Evolutionary conservation across 2,329 filamentous ascomycete genomes (phyloP).

Genomic region (Penicillium sp.): DNA sequence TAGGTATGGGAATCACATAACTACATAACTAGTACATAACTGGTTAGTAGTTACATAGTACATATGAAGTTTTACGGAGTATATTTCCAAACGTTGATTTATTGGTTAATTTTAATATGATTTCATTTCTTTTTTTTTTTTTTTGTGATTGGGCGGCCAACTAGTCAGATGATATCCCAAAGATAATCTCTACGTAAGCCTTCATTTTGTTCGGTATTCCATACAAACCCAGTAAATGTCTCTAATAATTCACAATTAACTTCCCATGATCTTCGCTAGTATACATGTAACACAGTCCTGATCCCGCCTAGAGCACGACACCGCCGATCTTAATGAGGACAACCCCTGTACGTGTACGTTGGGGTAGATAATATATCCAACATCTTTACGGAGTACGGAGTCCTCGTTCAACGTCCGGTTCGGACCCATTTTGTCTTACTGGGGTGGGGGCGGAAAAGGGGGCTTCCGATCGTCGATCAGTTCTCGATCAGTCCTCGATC

Average conservation of each 20-base stretch:
- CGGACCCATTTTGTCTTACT: neutral
- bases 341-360: neutral
- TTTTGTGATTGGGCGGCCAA: neutral
- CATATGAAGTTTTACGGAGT: neutral
- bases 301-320: neutral
- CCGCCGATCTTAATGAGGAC: constrained; percentile 3
- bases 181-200: neutral
- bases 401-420: neutral
- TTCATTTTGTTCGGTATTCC: neutral
- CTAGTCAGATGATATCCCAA: neutral
- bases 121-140: neutral
- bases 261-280: neutral
- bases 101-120: neutral
- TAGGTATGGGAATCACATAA: neutral
- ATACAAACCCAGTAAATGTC: neutral
- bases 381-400: neutral
- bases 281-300: neutral
- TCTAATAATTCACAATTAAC: neutral
- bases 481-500: neutral
- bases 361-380: neutral
- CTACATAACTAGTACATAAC: neutral
- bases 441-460: neutral
- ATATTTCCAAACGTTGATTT: neutral
- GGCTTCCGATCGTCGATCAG: neutral
- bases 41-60: too few relatives aligned